Base-by-base conservation (phyloP, 2,329 filamentous ascomycete species). In the Pseudogymnoascus sp. region DNA sequence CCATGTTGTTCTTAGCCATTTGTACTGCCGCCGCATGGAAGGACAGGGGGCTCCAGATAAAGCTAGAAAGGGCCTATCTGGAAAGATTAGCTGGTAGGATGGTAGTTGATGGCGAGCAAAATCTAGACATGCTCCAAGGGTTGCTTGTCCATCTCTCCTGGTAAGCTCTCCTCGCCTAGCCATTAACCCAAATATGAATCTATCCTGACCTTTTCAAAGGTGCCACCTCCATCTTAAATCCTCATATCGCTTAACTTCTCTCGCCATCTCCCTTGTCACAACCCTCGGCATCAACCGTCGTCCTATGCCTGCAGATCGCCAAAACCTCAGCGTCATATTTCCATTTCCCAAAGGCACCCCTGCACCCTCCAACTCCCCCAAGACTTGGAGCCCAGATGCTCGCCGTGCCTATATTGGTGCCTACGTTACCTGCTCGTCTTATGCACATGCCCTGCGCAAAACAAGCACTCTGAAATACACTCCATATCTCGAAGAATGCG, bases 151-250 rank as follows among this genome's bases (percentile, higher is more conserved):
- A 62, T 50, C 37, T 62, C 15, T 58, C 35, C 15, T 62, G 60
- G 60, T 62, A 33, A 41, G 57, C 18, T 38, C 18, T 15, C 25
- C 11, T 30, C 9, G 47, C 28, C 28, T 14, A 14, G 18, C 9
- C 14, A 14, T 43, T 15, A 25, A n/a, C 36, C 18, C 36, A 35
- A 33, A 25, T n/a, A 37, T 47, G 25, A 14, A 25, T 25, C 38
- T 11, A 12, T 33, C 6, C 35, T 60, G 8, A 60, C 25, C 38
- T 35, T 60, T n/a, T 28, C 18, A 60, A 18, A 62, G 60, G 60
- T 62, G 57, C 33, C 60, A 62, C 22, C 14, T 62, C 18, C 57
- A 62, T 62, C 33, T 62, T 22, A 62, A 62, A 43, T 60, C 60
- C n/a, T 30, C 57, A n/a, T 59, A 43, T 22, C 35, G 60, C 37